phyloP scores from a whole-genome alignment of 768 basidiomycete genomes.

The Phylloporus arenicola region DNA sequence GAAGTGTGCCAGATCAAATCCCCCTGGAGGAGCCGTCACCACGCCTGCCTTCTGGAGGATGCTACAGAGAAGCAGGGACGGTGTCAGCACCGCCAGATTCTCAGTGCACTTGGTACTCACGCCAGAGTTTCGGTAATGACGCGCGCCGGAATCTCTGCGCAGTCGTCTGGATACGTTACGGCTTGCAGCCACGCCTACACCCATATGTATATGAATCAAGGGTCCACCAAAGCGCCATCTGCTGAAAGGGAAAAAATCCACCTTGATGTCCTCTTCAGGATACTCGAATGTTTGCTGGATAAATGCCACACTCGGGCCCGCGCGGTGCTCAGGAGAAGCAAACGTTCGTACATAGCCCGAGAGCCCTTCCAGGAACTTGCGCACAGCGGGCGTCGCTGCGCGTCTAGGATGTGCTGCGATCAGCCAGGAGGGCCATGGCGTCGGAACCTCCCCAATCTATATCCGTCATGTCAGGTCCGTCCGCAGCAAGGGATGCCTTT shows the following conservation, averaged over 20 bases:
- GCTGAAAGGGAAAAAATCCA: slow-evolving; percentile 14
- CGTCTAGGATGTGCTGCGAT: slow-evolving; percentile 81
- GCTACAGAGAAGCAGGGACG: slow-evolving; percentile 33
- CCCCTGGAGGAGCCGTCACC: slow-evolving; percentile 46
- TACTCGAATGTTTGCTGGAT: slow-evolving; percentile 80
- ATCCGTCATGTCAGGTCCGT: neutral
- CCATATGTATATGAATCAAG: neutral
- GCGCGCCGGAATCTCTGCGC: slow-evolving; percentile 54
- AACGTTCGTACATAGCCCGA: slow-evolving; percentile 65
- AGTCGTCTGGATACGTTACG: slow-evolving; percentile 68
- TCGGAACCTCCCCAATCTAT: slow-evolving; percentile 79
- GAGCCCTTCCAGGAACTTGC: slow-evolving; percentile 57
- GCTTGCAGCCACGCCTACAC: slow-evolving; percentile 75
- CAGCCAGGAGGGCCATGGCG: slow-evolving; percentile 97
- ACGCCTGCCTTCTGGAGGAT: slow-evolving; percentile 75
- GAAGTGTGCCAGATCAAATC: slow-evolving; percentile 53
- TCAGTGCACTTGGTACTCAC: slow-evolving; percentile 36
- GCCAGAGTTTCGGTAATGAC: slow-evolving; percentile 67
- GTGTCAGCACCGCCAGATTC: neutral
- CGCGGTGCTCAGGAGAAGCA: slow-evolving; percentile 51
- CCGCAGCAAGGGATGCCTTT: neutral
- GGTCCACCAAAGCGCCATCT: neutral
- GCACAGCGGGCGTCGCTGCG: slow-evolving; percentile 45
- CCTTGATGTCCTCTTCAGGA: slow-evolving; percentile 74
- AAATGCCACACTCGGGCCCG: slow-evolving; percentile 61